Conservation (phyloP, 352 stramenopile species). For the Phytophthora podocarpi region DNA sequence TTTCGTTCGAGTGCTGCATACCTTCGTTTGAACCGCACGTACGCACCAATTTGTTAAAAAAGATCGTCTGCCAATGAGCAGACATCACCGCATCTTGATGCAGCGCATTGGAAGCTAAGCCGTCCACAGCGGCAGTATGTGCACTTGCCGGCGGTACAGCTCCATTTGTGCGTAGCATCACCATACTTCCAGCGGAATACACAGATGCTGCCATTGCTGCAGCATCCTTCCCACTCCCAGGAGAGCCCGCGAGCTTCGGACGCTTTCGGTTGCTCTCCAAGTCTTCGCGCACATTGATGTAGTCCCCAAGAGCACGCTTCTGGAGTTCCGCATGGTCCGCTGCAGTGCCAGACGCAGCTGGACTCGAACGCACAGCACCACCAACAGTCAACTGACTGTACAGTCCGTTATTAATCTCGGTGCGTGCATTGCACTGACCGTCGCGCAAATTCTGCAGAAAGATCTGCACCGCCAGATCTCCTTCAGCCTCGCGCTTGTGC, state of each 20-base stretch:
- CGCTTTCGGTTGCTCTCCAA: conserved; percentile 35
- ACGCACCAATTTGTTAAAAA: conserved; percentile 68
- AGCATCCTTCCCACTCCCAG: conserved; percentile 7
- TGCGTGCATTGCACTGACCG: conserved; percentile 67
- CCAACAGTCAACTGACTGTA: conserved; percentile 50
- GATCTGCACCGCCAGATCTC: conserved; percentile 73
- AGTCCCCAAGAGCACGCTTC: conserved; percentile 39
- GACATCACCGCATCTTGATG: conserved; percentile 30
- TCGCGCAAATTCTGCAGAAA: conserved; percentile 81
- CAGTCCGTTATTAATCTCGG: conserved; percentile 65
- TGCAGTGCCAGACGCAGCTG: background rate
- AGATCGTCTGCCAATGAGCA: conserved; percentile 41
- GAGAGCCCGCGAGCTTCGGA: conserved; percentile 9
- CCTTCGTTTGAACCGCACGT: background rate
- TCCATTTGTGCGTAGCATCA: conserved; percentile 18
- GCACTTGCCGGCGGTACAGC: background rate
- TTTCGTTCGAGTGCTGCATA: background rate
- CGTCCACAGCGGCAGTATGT: conserved; percentile 11
- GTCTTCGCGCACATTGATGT: conserved; percentile 28
- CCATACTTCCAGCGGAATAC: conserved; percentile 32
- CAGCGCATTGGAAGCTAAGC: conserved; percentile 19
- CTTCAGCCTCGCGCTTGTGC: conserved; percentile 75
- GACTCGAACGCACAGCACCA: conserved; percentile 4
- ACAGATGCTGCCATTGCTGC: conserved; percentile 6
- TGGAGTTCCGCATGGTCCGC: conserved; percentile 19